These are phyloP conservation scores for Aspergillus sojae DNA, from an alignment of 2,329 filamentous ascomycete genomes.

Conservation along the genomic window DNA sequence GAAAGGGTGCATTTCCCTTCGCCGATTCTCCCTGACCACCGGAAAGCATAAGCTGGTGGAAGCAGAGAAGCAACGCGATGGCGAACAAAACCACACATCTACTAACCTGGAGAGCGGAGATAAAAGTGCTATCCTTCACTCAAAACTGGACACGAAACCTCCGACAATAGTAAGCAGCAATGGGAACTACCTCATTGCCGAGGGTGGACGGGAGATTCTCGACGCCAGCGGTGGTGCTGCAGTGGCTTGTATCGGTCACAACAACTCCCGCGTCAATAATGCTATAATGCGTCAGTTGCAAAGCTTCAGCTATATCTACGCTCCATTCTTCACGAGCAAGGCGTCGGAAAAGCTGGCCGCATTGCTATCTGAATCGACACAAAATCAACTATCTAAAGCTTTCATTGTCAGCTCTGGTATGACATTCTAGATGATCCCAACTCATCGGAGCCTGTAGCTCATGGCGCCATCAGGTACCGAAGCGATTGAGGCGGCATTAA, in stretches of 20 bases:
- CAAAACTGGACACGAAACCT: slow-evolving; percentile 15
- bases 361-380: slow-evolving; percentile 35
- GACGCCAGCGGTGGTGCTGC: slow-evolving; percentile 53
- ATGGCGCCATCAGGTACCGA: slow-evolving; percentile 26
- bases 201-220: slow-evolving; percentile 46
- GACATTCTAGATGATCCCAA: background rate
- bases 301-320: slow-evolving; percentile 48
- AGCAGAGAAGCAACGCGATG: background rate
- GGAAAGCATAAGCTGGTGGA: background rate
- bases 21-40: background rate
- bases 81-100: background rate
- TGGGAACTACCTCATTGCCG: slow-evolving; percentile 45
- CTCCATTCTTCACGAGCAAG: slow-evolving; percentile 46
- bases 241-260: slow-evolving; percentile 53
- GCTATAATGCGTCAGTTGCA: slow-evolving; percentile 47
- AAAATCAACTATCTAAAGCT: slow-evolving; percentile 21
- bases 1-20: background rate
- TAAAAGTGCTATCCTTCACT: slow-evolving; percentile 15
- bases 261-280: slow-evolving; percentile 44
- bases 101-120: fast-evolving
- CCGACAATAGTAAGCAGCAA: slow-evolving; percentile 29
- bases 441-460: background rate
- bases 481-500: slow-evolving; percentile 53
- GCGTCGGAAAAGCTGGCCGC: slow-evolving; percentile 46
- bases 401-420: slow-evolving; percentile 27